A percentile compares a stretch with the other conserved stretches of the same genome.
Conservation (phyloP, 2,329 filamentous ascomycete species). For the Cladobotryum mycophilum region DNA sequence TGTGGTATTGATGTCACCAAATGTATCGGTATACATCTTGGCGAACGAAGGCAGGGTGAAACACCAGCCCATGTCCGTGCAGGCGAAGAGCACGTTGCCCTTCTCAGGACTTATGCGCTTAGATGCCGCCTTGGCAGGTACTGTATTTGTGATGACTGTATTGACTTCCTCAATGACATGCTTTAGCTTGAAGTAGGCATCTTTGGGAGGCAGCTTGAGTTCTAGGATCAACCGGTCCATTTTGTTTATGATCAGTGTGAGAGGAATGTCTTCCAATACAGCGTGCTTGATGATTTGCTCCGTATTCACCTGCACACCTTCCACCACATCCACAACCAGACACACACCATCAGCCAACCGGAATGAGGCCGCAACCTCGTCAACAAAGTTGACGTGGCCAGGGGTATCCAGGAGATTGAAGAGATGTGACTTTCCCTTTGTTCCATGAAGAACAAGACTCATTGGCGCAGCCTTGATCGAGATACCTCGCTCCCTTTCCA, state of each 20-base stretch:
- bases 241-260: conserved; percentile 93
- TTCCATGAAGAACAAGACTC: conserved; percentile 82
- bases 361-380: conserved; percentile 86
- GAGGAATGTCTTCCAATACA: conserved; percentile 78
- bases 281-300: conserved; percentile 97
- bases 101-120: conserved; percentile 88
- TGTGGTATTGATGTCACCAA: conserved; percentile 70
- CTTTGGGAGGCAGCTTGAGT: conserved; percentile 84
- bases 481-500: conserved; percentile 83
- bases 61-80: conserved; percentile 90
- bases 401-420: conserved; percentile 95
- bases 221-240: conserved; percentile 93
- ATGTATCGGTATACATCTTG: conserved; percentile 90
- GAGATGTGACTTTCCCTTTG: conserved; percentile 89
- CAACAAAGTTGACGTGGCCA: conserved; percentile 96
- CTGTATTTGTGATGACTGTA: conserved; percentile 81
- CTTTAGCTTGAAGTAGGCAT: conserved; percentile 98
- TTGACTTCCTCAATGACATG: conserved; percentile 99
- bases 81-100: conserved; percentile 96
- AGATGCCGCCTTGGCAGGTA: conserved; percentile 73
- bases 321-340: conserved; percentile 89
- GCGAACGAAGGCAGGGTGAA: conserved; percentile 93
- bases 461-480: conserved; percentile 93
- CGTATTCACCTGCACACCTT: conserved; percentile 97
- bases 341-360: conserved; percentile 88